Conservation (phyloP, 2,329 filamentous ascomycete species). For the Alternaria gansuensis region DNA sequence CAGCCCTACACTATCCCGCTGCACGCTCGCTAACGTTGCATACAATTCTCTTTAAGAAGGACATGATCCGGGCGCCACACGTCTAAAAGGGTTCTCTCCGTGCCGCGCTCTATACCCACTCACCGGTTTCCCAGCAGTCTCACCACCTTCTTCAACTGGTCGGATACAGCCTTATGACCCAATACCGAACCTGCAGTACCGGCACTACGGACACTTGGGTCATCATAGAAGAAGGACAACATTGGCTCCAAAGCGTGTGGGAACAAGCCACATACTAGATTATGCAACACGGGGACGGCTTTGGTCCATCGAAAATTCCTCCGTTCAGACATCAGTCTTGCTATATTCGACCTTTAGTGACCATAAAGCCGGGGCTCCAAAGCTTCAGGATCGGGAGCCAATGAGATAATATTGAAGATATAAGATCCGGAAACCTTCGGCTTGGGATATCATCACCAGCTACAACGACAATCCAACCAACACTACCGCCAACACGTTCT, state of each 20-base stretch:
- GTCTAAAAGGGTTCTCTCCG: constrained; percentile 40
- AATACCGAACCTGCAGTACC: constrained; percentile 26
- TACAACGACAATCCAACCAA: constrained; percentile 16
- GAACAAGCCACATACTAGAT: constrained; percentile 35
- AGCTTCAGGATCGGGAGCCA: constrained; percentile 24
- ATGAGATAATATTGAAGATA: constrained; percentile 27
- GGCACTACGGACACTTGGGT: constrained; percentile 15
- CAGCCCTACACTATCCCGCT: constrained; percentile 39
- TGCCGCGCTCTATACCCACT: constrained; percentile 26
- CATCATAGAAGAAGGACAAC: constrained; percentile 28
- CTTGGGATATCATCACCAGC: constrained; percentile 21
- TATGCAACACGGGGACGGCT: constrained; percentile 39
- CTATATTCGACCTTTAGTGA: constrained; percentile 38
- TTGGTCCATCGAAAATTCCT: constrained; percentile 33
- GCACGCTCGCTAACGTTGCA: constrained; percentile 28
- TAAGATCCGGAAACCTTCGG: constrained; percentile 33
- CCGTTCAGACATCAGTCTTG: constrained; percentile 30
- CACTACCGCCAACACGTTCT: constrained; percentile 14
- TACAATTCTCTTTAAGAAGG: constrained; percentile 24
- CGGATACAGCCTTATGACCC: constrained; percentile 24
- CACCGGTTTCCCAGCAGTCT: constrained; percentile 33
- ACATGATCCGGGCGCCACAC: constrained; percentile 36
- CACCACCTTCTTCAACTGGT: constrained; percentile 26
- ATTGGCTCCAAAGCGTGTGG: constrained; percentile 29
- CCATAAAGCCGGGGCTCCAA: constrained; percentile 23